Conservation (phyloP, 2,329 filamentous ascomycete genomes). For the Diaporthe vaccinii region DNA sequence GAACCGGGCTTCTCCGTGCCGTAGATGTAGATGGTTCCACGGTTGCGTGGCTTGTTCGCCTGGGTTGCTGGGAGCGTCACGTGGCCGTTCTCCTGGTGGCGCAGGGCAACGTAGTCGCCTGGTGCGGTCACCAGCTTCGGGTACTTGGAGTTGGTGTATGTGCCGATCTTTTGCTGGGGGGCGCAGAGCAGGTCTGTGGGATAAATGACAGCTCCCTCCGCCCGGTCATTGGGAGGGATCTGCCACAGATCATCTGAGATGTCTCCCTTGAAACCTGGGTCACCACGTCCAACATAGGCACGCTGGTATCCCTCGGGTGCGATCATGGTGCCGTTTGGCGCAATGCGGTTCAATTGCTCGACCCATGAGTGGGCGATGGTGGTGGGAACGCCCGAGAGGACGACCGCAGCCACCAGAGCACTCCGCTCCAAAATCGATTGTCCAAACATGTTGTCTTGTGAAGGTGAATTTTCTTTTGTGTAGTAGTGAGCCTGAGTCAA, state of each 20-base stretch:
- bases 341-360: slow-evolving; percentile 80
- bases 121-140: slow-evolving; percentile 72
- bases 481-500: slow-evolving; percentile 2
- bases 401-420: slow-evolving; percentile 43
- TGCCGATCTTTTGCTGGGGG: slow-evolving; percentile 70
- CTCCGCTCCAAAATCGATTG: slow-evolving; percentile 20
- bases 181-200: slow-evolving; percentile 73
- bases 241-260: slow-evolving; percentile 69
- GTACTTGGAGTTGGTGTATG: slow-evolving; percentile 67
- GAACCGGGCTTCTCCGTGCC: slow-evolving; percentile 73
- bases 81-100: slow-evolving; percentile 83
- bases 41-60: slow-evolving; percentile 71
- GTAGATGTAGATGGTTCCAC: slow-evolving; percentile 82
- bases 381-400: slow-evolving; percentile 51
- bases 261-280: slow-evolving; percentile 68
- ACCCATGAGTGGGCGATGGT: slow-evolving; percentile 82
- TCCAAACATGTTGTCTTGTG: slow-evolving; percentile 30
- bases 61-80: slow-evolving; percentile 72
- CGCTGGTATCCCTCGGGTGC: slow-evolving; percentile 82
- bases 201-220: slow-evolving; percentile 61
- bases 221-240: slow-evolving; percentile 67
- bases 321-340: slow-evolving; percentile 79
- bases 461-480: neutral
- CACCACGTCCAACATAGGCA: slow-evolving; percentile 72
- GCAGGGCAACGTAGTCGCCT: slow-evolving; percentile 75